These are phyloP conservation scores for Ophiocordyceps robertsii DNA, from an alignment of 2,329 filamentous ascomycete species.

Conservation along the genomic window DNA sequence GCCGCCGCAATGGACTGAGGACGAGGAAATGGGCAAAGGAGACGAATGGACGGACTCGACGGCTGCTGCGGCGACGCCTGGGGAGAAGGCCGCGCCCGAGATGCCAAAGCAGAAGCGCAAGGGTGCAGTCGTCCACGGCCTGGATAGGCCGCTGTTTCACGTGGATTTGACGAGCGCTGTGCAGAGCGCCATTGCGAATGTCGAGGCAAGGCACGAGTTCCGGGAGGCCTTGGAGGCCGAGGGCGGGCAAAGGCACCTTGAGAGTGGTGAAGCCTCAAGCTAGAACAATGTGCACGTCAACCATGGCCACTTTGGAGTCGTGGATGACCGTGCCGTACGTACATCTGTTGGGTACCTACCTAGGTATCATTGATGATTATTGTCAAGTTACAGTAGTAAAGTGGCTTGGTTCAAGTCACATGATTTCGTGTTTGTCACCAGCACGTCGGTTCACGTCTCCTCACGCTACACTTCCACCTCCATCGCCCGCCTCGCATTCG, in stretches of 20 bases:
- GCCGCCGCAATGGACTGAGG: slow-evolving; percentile 5
- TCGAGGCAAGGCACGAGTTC: slow-evolving; percentile 39
- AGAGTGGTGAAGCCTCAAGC: no score
- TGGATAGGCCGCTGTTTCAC: slow-evolving; percentile 87
- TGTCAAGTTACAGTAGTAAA: no score
- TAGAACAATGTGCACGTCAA: no score
- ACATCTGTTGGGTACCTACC: no score
- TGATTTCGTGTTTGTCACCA: slow-evolving; percentile 7
- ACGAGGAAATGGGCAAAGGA: slow-evolving; percentile 24
- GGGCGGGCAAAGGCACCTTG: no score
- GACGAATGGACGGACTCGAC: slow-evolving; percentile 2
- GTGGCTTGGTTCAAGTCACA: slow-evolving; percentile 5
- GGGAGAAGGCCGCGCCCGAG: slow-evolving; percentile 21
- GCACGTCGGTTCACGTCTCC: background rate
- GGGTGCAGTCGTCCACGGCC: slow-evolving; percentile 62
- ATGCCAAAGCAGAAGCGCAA: slow-evolving; percentile 24
- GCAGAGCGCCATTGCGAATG: slow-evolving; percentile 74
- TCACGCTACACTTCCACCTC: no score
- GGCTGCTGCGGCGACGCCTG: background rate
- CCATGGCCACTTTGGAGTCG: no score
- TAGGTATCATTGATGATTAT: no score
- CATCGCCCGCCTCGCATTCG: no score
- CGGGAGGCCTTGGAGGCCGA: slow-evolving; percentile 3
- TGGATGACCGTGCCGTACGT: no score
- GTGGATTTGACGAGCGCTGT: slow-evolving; percentile 81